Conservation (phyloP, 345 rosid genomes). For the Lumnitzera littorea region DNA sequence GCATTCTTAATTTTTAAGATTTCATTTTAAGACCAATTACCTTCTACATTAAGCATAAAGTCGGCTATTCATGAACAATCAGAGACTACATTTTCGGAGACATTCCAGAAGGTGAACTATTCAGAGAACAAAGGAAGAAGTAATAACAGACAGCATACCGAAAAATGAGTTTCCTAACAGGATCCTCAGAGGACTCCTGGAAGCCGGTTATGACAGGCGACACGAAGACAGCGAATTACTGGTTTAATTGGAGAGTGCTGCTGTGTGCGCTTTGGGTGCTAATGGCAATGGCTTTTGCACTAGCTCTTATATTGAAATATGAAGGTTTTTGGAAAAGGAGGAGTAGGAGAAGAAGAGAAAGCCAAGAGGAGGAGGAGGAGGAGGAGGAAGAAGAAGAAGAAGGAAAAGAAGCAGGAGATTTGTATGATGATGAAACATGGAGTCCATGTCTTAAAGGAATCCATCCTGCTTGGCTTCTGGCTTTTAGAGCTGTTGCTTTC, state of each 20-base stretch:
- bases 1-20: not conserved
- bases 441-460: conserved; percentile 70
- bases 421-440: conserved; percentile 86
- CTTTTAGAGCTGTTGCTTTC: conserved; percentile 64
- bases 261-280: conserved; percentile 62
- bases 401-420: conserved; percentile 36
- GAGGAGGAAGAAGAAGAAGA: conserved; percentile 36
- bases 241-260: conserved; percentile 89
- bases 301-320: conserved; percentile 50
- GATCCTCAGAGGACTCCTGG: conserved; percentile 37
- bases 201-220: conserved; percentile 44
- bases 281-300: conserved; percentile 24
- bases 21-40: not conserved
- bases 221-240: conserved; percentile 55
- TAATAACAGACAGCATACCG: not conserved
- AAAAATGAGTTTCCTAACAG: conserved; percentile 40
- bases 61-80: too few relatives aligned
- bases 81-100: too few relatives aligned
- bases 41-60: not conserved
- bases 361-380: conserved; percentile 34
- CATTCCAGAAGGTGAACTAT: not conserved
- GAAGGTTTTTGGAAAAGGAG: conserved; percentile 31
- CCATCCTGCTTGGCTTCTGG: conserved; percentile 95
- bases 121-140: not conserved
- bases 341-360: conserved; percentile 13